Evolutionary conservation across 1,284 basidiomycete genomes (phyloP).

Genomic region (Caloboletus firmus): DNA sequence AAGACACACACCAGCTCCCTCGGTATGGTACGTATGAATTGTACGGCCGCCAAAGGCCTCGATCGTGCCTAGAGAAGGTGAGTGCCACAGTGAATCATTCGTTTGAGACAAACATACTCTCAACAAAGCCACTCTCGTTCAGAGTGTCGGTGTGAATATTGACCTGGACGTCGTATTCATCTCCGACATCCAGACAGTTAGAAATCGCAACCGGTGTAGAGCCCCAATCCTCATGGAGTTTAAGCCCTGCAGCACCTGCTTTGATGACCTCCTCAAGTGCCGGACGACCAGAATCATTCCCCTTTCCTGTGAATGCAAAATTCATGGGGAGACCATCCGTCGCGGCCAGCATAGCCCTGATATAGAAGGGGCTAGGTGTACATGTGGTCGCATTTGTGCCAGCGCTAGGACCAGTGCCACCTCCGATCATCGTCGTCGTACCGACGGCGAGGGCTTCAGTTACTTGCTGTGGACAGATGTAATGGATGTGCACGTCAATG

Average conservation of each 20-base stretch:
- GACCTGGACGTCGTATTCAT: conserved; percentile 94
- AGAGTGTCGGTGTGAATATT: conserved; percentile 98
- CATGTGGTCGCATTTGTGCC: conserved; percentile 92
- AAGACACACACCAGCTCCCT: conserved; percentile 78
- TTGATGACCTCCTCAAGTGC: conserved; percentile 81
- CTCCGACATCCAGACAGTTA: conserved; percentile 79
- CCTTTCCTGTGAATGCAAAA: conserved; percentile 91
- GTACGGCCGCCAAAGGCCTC: conserved; percentile 88
- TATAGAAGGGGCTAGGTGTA: conserved; percentile 86
- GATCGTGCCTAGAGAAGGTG: conserved; percentile 67
- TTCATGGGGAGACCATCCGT: conserved; percentile 91
- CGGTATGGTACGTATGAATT: conserved; percentile 97
- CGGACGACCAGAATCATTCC: conserved; percentile 81
- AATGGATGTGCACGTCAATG: conserved; percentile 91
- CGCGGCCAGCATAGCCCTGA: conserved; percentile 84
- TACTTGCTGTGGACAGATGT: conserved; percentile 92
- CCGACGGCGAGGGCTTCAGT: conserved; percentile 67
- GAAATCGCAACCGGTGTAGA: conserved; percentile 85
- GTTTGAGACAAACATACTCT: conserved; percentile 51
- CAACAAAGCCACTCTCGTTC: conserved; percentile 93
- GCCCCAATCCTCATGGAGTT: conserved; percentile 99
- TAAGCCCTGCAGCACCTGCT: conserved; percentile 90
- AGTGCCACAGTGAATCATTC: background rate
- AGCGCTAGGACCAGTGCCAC: conserved; percentile 91
- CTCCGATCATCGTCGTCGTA: conserved; percentile 88